A percentile compares a stretch with the other conserved stretches of the same genome.
Conservation (phyloP, 257 asterid species). For the Haberlea rhodopensis region DNA sequence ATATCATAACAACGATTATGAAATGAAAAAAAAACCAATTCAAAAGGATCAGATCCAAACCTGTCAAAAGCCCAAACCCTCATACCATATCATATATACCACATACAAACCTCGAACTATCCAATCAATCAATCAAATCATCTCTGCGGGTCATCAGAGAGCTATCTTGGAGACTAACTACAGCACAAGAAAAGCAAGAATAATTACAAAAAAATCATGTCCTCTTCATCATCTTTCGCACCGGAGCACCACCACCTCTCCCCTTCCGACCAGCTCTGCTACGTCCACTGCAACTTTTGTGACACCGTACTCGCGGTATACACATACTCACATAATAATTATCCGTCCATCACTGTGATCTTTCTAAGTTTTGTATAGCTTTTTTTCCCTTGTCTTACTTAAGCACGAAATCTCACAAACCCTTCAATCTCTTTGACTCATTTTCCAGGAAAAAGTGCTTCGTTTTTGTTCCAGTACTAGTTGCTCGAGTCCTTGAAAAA, state of each 20-base stretch:
- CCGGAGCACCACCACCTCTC: conserved; percentile 31
- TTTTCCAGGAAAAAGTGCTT: not conserved
- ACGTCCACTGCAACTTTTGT: conserved; percentile 89
- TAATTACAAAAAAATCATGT: not conserved
- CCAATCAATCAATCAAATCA: not conserved
- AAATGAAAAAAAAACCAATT: too few species aligned
- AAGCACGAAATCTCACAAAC: not conserved
- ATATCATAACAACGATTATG: too few species aligned
- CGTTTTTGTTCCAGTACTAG: not conserved
- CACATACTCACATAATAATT: conserved; percentile 3
- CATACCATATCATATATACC: not conserved
- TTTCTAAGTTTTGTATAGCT: too few species aligned
- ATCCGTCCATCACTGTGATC: too few species aligned
- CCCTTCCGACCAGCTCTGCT: conserved; percentile 86
- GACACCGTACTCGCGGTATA: conserved; percentile 93
- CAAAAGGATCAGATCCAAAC: not conserved
- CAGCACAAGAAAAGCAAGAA: not conserved
- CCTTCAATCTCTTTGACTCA: not conserved
- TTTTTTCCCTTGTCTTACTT: too few species aligned
- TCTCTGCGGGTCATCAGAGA: not conserved
- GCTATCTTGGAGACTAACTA: not conserved
- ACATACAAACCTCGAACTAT: not conserved
- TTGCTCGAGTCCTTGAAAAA: not conserved
- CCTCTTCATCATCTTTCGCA: not conserved
- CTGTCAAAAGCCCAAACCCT: not conserved